These are phyloP conservation scores for Sugiyamaella marilandica DNA, from an alignment of 805 yeast genomes.

Conservation along the genomic window DNA sequence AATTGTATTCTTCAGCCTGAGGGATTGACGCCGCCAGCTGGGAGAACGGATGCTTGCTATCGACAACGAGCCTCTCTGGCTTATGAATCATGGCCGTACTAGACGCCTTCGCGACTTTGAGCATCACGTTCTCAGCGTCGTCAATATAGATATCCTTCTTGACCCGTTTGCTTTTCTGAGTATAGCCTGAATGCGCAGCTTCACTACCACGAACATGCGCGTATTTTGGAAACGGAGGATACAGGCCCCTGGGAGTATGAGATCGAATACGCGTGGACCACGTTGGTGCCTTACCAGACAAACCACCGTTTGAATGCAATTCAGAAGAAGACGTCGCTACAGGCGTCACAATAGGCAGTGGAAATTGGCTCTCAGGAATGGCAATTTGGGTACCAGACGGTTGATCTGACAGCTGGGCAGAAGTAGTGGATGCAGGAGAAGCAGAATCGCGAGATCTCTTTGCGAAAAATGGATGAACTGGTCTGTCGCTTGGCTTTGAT, in stretches of 20 bases:
- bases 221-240: slow-evolving; percentile 8
- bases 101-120: neutral
- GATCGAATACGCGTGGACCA: neutral
- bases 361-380: neutral
- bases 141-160: neutral
- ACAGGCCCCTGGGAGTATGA: neutral
- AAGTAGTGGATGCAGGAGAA: neutral
- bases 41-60: neutral
- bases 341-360: neutral
- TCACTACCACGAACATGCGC: slow-evolving; percentile 6
- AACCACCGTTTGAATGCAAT: neutral
- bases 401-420: neutral
- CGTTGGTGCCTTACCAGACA: neutral
- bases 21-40: neutral
- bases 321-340: too few species aligned
- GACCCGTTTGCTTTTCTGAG: neutral
- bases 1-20: neutral
- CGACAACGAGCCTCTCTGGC: slow-evolving; percentile 8
- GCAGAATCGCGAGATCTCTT: neutral
- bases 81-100: neutral
- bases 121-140: slow-evolving; percentile 4
- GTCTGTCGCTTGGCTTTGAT: neutral
- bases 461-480: slow-evolving; percentile 14
- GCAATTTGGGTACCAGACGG: neutral
- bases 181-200: neutral